These are phyloP conservation scores for Arthrobotrys conoides DNA, from an alignment of 2,329 filamentous ascomycete species.

Conservation along the genomic window DNA sequence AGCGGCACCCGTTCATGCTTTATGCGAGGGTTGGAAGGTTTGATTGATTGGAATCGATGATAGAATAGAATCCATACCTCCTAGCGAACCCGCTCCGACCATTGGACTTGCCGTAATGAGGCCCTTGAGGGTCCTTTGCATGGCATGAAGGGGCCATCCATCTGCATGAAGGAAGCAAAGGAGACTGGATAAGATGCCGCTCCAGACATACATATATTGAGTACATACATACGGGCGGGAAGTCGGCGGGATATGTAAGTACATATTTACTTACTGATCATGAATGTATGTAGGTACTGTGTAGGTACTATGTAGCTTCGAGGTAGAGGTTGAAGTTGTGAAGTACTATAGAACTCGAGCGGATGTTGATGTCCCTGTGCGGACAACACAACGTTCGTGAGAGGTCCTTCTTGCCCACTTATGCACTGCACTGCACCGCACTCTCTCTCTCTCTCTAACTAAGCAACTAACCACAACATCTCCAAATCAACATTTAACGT, in stretches of 20 bases:
- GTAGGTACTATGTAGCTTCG: neutral
- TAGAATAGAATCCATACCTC: slow-evolving; percentile 35
- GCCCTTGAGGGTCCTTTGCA: slow-evolving; percentile 56
- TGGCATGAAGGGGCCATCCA: slow-evolving; percentile 33
- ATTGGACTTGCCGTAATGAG: slow-evolving; percentile 61
- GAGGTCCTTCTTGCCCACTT: neutral
- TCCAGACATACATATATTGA: slow-evolving; percentile 10
- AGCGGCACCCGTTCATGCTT: slow-evolving; percentile 54
- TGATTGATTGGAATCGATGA: slow-evolving; percentile 46
- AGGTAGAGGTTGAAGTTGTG: too few species aligned
- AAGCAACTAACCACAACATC: slow-evolving; percentile 18
- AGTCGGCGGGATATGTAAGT: slow-evolving; percentile 26
- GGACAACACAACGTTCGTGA: slow-evolving; percentile 51
- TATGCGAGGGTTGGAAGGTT: slow-evolving; percentile 58
- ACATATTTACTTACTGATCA: neutral
- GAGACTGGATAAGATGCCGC: slow-evolving; percentile 43
- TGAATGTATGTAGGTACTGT: neutral
- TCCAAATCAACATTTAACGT: slow-evolving; percentile 33
- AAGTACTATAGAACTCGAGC: neutral
- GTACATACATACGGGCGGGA: slow-evolving; percentile 28
- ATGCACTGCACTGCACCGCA: neutral
- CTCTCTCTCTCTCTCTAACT: neutral
- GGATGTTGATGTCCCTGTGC: slow-evolving; percentile 23
- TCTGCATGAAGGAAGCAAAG: slow-evolving; percentile 53
- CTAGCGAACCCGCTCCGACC: slow-evolving; percentile 38